A percentile compares a stretch with the other conserved stretches of the same genome.
phyloP scores from a whole-genome alignment of 2,329 filamentous ascomycete species.

The Hypoxylon sp. region DNA sequence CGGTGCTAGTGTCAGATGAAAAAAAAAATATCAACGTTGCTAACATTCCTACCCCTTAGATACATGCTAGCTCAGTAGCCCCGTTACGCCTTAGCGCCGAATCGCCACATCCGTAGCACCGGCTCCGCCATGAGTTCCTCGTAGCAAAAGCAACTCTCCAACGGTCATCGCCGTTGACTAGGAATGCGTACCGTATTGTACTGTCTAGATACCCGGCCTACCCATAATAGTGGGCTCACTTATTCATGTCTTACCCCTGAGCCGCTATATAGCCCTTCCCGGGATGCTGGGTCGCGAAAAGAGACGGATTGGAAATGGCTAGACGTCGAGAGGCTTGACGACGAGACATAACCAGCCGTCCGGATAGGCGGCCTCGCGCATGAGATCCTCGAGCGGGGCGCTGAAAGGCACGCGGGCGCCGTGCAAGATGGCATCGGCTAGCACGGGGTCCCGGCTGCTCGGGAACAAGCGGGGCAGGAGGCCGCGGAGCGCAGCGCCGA shows the following conservation, averaged over 20 bases:
- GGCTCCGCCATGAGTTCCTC: not conserved
- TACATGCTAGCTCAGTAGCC: too few species aligned
- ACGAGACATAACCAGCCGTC: conserved; percentile 92
- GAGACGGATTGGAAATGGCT: not conserved
- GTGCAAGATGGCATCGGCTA: conserved; percentile 86
- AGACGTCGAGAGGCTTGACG: conserved; percentile 69
- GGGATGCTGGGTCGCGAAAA: not conserved
- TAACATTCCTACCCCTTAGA: too few species aligned
- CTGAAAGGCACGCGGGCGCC: conserved; percentile 82
- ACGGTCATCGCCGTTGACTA: not conserved
- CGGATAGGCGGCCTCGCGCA: conserved; percentile 82
- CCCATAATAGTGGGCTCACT: not conserved
- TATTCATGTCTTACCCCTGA: not conserved
- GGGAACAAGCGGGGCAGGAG: conserved; percentile 86
- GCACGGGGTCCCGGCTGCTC: conserved; percentile 80
- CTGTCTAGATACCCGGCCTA: not conserved
- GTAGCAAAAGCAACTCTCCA: not conserved
- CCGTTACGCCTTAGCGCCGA: not conserved
- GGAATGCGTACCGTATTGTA: not conserved
- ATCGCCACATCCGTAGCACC: not conserved
- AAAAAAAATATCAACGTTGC: not conserved
- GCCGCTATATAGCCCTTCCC: not conserved
- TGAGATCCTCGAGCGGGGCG: conserved; percentile 82
- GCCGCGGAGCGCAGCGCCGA: conserved; percentile 79
- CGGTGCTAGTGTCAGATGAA: not conserved